Conservation (phyloP, 108 stramenopile genomes). For the Nannochloropsis salina region DNA sequence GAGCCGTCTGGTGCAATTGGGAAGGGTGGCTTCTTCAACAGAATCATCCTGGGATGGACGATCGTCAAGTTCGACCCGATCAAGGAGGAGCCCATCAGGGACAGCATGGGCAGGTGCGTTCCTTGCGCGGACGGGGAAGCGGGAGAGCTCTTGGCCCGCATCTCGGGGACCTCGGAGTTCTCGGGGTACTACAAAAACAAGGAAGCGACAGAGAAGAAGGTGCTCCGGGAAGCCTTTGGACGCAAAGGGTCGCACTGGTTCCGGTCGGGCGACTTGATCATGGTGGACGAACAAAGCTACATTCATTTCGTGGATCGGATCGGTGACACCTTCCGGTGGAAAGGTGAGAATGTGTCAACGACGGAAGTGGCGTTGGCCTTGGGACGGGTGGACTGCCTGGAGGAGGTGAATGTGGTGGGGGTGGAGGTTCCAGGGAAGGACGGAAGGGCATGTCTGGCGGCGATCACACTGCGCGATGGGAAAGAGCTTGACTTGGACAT, state of each 20-base stretch:
- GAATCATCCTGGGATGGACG: background rate
- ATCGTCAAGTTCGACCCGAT: slow-evolving; percentile 42
- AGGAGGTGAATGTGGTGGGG: slow-evolving; percentile 11
- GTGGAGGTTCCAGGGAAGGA: slow-evolving; percentile 17
- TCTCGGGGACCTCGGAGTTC: slow-evolving; percentile 16
- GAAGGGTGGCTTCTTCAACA: slow-evolving; percentile 26
- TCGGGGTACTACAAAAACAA: slow-evolving; percentile 22
- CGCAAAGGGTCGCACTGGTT: slow-evolving; percentile 48
- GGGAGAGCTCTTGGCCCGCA: slow-evolving; percentile 45
- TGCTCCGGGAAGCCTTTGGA: slow-evolving; percentile 23
- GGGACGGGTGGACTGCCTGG: background rate
- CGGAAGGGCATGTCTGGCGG: background rate
- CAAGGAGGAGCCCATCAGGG: slow-evolving; percentile 34
- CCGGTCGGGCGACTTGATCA: slow-evolving; percentile 50
- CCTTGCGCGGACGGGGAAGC: slow-evolving; percentile 29
- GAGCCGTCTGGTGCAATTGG: slow-evolving; percentile 41
- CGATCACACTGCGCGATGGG: background rate
- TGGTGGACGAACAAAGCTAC: slow-evolving; percentile 37
- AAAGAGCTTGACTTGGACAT: slow-evolving; percentile 1
- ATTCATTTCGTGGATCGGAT: slow-evolving; percentile 52
- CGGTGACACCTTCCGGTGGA: slow-evolving; percentile 60
- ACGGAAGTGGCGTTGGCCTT: slow-evolving; percentile 28
- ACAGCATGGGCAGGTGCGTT: slow-evolving; percentile 35
- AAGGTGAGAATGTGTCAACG: slow-evolving; percentile 58
- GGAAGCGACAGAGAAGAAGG: slow-evolving; percentile 48